phyloP scores from a whole-genome alignment of 2,329 filamentous ascomycete species.

The Clonostachys byssicola region DNA sequence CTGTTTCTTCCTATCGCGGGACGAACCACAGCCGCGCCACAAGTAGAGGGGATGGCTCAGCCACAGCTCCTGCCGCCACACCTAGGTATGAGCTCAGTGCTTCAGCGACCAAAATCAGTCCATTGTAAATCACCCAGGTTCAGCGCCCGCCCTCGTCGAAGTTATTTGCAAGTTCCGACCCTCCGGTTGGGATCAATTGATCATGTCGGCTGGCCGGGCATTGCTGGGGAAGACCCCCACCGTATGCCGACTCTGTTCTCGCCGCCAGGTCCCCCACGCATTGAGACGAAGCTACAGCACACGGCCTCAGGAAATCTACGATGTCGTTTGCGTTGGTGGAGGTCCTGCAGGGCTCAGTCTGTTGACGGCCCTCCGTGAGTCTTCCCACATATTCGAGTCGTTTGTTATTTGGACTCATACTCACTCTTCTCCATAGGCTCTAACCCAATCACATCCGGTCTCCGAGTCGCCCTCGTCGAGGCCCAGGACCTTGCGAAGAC shows the following conservation, averaged over 20 bases:
- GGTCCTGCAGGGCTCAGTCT: slow-evolving; percentile 86
- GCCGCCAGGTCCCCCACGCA: slow-evolving; percentile 22
- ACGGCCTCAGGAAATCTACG: slow-evolving; percentile 69
- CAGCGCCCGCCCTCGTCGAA: too few relatives aligned
- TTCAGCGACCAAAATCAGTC: too few relatives aligned
- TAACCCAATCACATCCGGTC: slow-evolving; percentile 67
- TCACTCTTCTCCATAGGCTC: slow-evolving; percentile 49
- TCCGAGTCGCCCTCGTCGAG: slow-evolving; percentile 87
- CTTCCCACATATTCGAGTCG: not conserved
- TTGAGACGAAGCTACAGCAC: slow-evolving; percentile 35
- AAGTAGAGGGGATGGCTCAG: slow-evolving; percentile 7
- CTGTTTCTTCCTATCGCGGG: too few relatives aligned
- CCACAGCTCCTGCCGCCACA: not conserved
- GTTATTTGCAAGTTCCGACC: too few relatives aligned
- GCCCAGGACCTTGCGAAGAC: slow-evolving; percentile 75
- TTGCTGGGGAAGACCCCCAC: slow-evolving; percentile 19
- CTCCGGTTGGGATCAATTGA: too few relatives aligned
- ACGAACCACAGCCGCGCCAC: too few relatives aligned
- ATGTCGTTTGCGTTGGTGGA: slow-evolving; percentile 88
- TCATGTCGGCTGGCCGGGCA: not conserved
- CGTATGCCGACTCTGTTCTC: slow-evolving; percentile 43
- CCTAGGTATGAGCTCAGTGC: too few relatives aligned
- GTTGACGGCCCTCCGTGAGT: slow-evolving; percentile 67
- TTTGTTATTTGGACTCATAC: not conserved
- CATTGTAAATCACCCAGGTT: too few relatives aligned